Evolutionary conservation across 2,329 filamentous ascomycete species (phyloP), one percentile per base, ranked within the genome.

Genomic region (Fusarium papillatum): DNA sequence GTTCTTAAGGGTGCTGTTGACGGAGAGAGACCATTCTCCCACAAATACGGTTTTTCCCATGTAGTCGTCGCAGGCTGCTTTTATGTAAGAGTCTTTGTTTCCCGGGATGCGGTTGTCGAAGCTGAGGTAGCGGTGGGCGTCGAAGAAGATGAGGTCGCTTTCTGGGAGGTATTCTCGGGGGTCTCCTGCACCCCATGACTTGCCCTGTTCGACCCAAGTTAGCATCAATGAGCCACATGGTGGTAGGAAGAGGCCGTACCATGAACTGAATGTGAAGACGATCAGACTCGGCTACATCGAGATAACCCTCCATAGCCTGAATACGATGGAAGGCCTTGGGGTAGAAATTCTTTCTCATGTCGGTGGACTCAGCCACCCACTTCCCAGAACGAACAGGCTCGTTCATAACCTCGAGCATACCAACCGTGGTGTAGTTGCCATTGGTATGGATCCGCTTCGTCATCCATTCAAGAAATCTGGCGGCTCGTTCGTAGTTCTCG

Each of bases 121-220:
- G 77, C 91, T 91, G 31, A 90, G 81, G 79, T 92, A 93, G 24
- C 89, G 86, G 76, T 92, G 90, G 78, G 91, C 87, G 78, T 92
- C 90, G 76, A 88, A 93, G 36, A 87, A 87, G 16, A 88, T 83
- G 74, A 84, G 85, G 36, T 85, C 81, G 26, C 84, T 82, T 73
- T 84, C 82, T 4, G 84, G 80, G 11, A 92, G 82, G 63, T 83
- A 84, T 31, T 85, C 74, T 31, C 84, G 86, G 1, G 90, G 88
- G 78, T 92, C 84, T 9, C 90, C 90, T 1, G 89, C 86, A 22
- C 87, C 88, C 90, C 90, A 93, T 31, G 57, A 43, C 2, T 74
- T 74, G 43, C 72, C 72, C 72, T 74, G 31, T 17, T 39, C 3
- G 8, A 6, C 5, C 1, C 57, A 34, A 6, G 14, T 9, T 1